Base-by-base conservation (phyloP, 2,329 filamentous ascomycete genomes). In the Neofusicoccum sp. region DNA sequence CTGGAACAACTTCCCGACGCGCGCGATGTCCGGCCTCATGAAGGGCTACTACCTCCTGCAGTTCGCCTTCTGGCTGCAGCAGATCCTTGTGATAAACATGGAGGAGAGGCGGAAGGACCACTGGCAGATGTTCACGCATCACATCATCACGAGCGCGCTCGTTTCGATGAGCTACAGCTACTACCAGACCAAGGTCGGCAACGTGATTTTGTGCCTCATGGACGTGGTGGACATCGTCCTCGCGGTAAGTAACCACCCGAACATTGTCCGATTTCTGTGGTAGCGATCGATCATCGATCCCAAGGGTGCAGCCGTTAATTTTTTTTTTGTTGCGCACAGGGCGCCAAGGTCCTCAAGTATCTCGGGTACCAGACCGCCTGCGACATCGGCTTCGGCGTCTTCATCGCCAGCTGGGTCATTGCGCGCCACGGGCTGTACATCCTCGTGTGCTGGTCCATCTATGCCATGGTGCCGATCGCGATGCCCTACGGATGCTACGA, bases 101-200 rank as follows among this genome's bases (percentile, higher is more conserved):
- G 95, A 99, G 76, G 90, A 96, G 77, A 86, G 89, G 66, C 86
- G 95, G 70, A 98, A 98, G 78, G 95, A 99, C 69, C 89, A 97
- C 76, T 89, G 86, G 79, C 93, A 98, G 76, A 98, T 98, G 95
- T 86, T 98, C 67, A 88, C 86, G 16, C 95, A 98, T 75, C 95
- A 99, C 78, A 85, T 97, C 71, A 87, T 98, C 72, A 99, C 95
- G 20, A 90, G 88, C 69, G 80, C 82, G 4, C 85, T 99, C 45
- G 87, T 99, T 65, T 86, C 87, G 61, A 84, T 87, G 33, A 93
- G 89, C 65, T 98, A 98, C 74, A 85, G 87, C 66, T 96, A 96
- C 73, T 88, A 93, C 71, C 87, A 91, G 71, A 96, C 89, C 61
- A 89, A 90, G 48, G 90, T 96, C 30, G 93, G 91, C 59, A 95